Evolutionary conservation across 805 yeast genomes (phyloP).

Genomic region (Starmerella powellii): DNA sequence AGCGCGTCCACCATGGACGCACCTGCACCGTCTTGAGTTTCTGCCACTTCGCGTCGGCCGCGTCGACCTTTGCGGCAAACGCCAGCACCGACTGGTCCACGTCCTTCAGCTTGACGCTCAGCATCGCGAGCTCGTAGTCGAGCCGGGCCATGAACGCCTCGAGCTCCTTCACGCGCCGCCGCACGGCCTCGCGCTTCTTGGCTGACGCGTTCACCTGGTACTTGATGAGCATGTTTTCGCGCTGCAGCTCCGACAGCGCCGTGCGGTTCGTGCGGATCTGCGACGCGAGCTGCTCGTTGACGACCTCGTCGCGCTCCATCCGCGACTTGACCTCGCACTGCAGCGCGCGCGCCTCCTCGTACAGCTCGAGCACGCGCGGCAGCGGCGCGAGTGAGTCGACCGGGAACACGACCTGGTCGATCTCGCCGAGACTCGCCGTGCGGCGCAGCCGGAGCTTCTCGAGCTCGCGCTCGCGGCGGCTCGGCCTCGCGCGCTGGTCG

Average conservation of each 20-base stretch:
- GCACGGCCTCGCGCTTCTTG: conserved; percentile 22
- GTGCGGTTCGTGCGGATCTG: conserved; percentile 17
- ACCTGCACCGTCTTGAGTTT: conserved; percentile 1
- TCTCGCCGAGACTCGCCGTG: conserved; percentile 15
- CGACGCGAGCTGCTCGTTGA: conserved; percentile 9
- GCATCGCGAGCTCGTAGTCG: conserved; percentile 51
- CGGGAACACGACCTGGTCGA: conserved; percentile 17
- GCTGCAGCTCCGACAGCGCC: conserved; percentile 19
- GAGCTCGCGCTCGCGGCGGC: background rate
- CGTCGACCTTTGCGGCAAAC: conserved; percentile 33
- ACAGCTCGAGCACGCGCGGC: conserved; percentile 13
- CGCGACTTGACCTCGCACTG: conserved; percentile 11
- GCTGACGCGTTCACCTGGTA: conserved; percentile 20
- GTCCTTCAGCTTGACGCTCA: conserved; percentile 51
- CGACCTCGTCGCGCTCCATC: conserved; percentile 9
- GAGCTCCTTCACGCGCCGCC: conserved; percentile 37
- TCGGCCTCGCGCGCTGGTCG: background rate
- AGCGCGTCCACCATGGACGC: conserved; percentile 8
- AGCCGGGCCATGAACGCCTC: conserved; percentile 44
- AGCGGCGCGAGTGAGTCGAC: conserved; percentile 19
- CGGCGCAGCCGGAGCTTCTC: conserved; percentile 11
- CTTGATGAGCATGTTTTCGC: conserved; percentile 21
- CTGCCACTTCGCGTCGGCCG: conserved; percentile 25
- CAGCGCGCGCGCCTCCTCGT: conserved; percentile 17
- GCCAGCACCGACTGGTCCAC: conserved; percentile 48